Evolutionary conservation across 257 asterid genomes (phyloP), one percentile per base, ranked within the genome.

Genomic region (Scutellaria barbata): DNA sequence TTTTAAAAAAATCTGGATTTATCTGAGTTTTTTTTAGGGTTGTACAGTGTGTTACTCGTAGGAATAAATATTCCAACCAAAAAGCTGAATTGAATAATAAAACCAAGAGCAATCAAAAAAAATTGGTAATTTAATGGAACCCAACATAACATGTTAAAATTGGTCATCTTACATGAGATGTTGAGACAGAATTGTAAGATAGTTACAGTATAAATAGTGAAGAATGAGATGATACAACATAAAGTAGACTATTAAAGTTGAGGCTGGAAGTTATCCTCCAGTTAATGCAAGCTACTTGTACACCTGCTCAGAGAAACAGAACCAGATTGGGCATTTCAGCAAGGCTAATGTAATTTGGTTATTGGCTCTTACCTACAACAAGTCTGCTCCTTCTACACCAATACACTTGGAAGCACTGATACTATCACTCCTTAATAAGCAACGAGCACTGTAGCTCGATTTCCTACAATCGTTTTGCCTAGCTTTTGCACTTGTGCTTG

Each of bases 381-480:
- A 79, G 39, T 89, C 82, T 54, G 79, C 73, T 70, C 84, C 82
- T 74, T 86, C 83, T 30, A 92, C 85, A 54, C 90, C 96, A 42
- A 93, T 59, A 83, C 93, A 89, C 73, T 75, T 82, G 76, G 97
- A 93, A 73, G 95, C 89, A 77, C 94, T 89, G 76, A 93, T 86
- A 74, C 97, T 90, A 63, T 92, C 87, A 68, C 96, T 89, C 82
- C 97, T 88, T 22, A 87, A 79, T 53, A 93, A 45, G 84, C 96
- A 90, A 10, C 96, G 90, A 3, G 96, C 97, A 48, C 94, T 87
- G 81, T 69, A 89, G 88, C 86, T 74, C 57, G 89, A 73, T 80
- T 74, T 84, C 69, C 80, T 81, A 56, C 77, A 76, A 62, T 71
- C 85, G 74, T 79, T 84, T 69, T 75, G 84, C 53, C 60, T 73